phyloP scores from a whole-genome alignment of 2,329 filamentous ascomycete genomes.

The Aspergillus sp. region DNA sequence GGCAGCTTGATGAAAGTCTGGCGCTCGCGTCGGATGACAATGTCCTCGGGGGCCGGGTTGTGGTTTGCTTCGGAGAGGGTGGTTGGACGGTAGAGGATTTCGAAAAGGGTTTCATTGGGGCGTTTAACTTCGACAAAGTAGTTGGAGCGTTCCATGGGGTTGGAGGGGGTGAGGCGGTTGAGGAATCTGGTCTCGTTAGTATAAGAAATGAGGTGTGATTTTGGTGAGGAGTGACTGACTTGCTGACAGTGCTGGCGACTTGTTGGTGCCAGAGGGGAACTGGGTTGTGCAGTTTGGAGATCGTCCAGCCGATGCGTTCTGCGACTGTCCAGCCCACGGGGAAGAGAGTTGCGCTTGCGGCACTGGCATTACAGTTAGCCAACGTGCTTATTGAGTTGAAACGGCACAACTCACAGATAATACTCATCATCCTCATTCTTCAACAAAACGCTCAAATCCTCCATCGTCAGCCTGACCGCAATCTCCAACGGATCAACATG shows the following conservation, averaged over 20 bases:
- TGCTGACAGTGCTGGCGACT: slow-evolving; percentile 36
- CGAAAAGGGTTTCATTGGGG: slow-evolving; percentile 28
- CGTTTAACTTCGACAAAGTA: slow-evolving; percentile 46
- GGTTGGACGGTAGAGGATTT: slow-evolving; percentile 42
- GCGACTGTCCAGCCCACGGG: slow-evolving; percentile 48
- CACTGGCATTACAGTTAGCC: slow-evolving; percentile 22
- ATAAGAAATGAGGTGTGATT: neutral
- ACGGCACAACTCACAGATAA: slow-evolving; percentile 35
- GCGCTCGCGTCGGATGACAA: slow-evolving; percentile 44
- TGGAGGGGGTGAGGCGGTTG: slow-evolving; percentile 36
- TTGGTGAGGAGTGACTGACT: slow-evolving; percentile 23
- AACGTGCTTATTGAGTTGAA: neutral
- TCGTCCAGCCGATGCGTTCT: slow-evolving; percentile 44
- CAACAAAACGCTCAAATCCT: slow-evolving; percentile 47
- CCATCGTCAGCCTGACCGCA: slow-evolving; percentile 45
- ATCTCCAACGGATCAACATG: slow-evolving; percentile 43
- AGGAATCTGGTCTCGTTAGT: slow-evolving; percentile 34
- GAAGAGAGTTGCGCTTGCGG: slow-evolving; percentile 48
- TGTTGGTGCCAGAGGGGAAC: slow-evolving; percentile 47
- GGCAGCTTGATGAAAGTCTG: slow-evolving; percentile 46
- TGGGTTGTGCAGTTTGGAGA: slow-evolving; percentile 42
- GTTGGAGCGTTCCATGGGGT: slow-evolving; percentile 44
- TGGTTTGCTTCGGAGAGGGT: slow-evolving; percentile 33
- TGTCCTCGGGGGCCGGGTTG: slow-evolving; percentile 31
- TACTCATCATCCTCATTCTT: slow-evolving; percentile 42